Evolutionary conservation across 345 rosid genomes (phyloP), one percentile per base, ranked within the genome.

Genomic region (Cochlearia excelsa): DNA sequence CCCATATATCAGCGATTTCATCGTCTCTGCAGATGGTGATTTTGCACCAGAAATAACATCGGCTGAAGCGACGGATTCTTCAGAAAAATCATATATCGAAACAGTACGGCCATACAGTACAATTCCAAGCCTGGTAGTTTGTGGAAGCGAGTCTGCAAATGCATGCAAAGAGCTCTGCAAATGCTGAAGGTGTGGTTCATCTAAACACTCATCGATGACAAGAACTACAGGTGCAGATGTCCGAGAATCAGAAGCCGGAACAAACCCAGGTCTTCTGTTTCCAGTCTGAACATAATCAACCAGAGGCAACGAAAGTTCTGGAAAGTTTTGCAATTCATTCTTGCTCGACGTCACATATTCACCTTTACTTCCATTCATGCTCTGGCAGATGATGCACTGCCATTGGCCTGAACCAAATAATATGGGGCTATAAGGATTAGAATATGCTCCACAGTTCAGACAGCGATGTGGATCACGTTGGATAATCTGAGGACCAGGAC

Each of bases 161-260:
- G 99, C 99, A 63, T 94, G 99, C 77, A 94, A 78, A 39, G 99
- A 94, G 72, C 99, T 84, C 65, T 94, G 99, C 59, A 94, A 75
- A 70, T 94, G 96, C 77, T 84, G 95, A 73, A 94, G 81, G 75
- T 94, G 95, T 2, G 85, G 84, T 80, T 94, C 99, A 75, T 94
- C 99, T 66, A 94, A 78, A 78, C 96, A 90, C 68, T 87, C 97
- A 61, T 94, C 99, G 42, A 94, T 84, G 40, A 94, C 95, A 77
- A 94, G 99, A 31, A 85, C 74, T 39, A 83, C 75, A 5, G 96
- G 97, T 49, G 96, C 93, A 73, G 90, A 82, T 57, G 80, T 81
- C 60, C 95, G 78, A 28, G 87, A 85, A 75, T 90, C 99, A 65
- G 97, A 79, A 63, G 87, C 92, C 29, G 95, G 96, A 75, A 90